Evolutionary conservation across 2,329 filamentous ascomycete genomes (phyloP), one percentile per base, ranked within the genome.

Genomic region (Zymoseptoria crescenta): DNA sequence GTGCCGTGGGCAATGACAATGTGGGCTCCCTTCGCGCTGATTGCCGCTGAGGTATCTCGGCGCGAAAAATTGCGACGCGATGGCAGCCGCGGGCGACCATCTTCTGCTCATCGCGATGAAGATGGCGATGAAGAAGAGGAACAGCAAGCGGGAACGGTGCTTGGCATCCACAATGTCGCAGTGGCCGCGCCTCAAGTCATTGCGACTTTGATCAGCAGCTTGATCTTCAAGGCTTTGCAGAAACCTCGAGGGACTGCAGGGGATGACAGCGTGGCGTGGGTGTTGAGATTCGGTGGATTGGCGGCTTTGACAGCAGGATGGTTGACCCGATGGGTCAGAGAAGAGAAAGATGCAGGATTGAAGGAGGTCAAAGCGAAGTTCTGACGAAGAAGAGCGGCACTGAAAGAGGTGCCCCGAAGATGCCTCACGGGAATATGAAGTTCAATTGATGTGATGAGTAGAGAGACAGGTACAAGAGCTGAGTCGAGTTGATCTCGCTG

Each of bases 21-120:
- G 27, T 97, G 93, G 93, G 93, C 92, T 0, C 93, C 93, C 0
- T 97, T 93, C 77, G 92, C 93, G 48, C 88, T 97, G 67, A 96
- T 97, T 71, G 91, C 90, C 52, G 90, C 90, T 4, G 93, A 97
- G 73, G 92, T 97, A 62, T 89, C 88, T 61, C 88, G 87, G 61
- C 86, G 91, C 5, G 89, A 96, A 70, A 85, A 87, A 27, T 81
- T 86, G 53, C 79, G 81, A 55, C 80, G 84, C 21, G n/a, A 45
- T 6, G 76, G 79, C 10, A 73, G 77, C 27, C 75, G 78, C 21
- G 74, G 74, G 8, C 68, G 69, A 6, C 74, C 73, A 3, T 70
- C 71, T 4, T 45, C 35, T 45, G 16, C 35, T 45, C 72, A 72
- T 35, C 54, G 59, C 2, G 64, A 67, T 35, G 74, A 72, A 8